Base-by-base conservation (phyloP, 176 grass and related monocot genomes). In the Areca catechu region DNA sequence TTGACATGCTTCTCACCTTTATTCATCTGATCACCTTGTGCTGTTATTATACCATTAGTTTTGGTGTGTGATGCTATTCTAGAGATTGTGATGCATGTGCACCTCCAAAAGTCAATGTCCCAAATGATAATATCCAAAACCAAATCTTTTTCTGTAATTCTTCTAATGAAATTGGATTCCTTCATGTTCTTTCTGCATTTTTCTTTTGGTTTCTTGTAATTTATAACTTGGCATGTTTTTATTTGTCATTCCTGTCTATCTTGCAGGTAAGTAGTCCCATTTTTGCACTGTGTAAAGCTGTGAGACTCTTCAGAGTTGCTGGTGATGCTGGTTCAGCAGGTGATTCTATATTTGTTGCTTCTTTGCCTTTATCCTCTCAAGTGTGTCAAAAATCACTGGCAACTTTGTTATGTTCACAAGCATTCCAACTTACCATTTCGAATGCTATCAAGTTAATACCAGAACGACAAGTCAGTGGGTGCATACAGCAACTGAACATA, bases 371-470 rank as follows among this genome's bases (percentile, higher is more conserved):
- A 74, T 27, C 69, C 2, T 62, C 76, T 19, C 49, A 80, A 61
- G 74, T 77, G 70, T 80, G 78, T 76, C 74, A 88, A 69, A 74
- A 71, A 80, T 88, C 80, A 27, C 67, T 91, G 66, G 70, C 74
- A 62, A 67, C 66, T 53, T 57, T 97, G 34, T 51, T 91, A 68
- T 77, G 69, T 53, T 75, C 81, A 52, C 59, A 78, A 73, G 60
- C 63, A 60, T 80, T 91, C 53, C 76, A 18, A 51, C 69, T 59
- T 69, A 69, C 81, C 57, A 80, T 97, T 61, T 61, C 68, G 66
- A 78, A 77, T 66, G 84, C 87, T 59, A 56, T 97, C 63, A 92
- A 79, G 48, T 88, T 66, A 60, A 97, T 92, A 84, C 93, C 84
- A 53, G 83, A 92, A 79, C 71, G 87, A 12, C 86, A 97, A 63